These are phyloP conservation scores for Aspergillus cavernicola DNA, from an alignment of 495 filamentous ascomycete species.

Conservation along the genomic window DNA sequence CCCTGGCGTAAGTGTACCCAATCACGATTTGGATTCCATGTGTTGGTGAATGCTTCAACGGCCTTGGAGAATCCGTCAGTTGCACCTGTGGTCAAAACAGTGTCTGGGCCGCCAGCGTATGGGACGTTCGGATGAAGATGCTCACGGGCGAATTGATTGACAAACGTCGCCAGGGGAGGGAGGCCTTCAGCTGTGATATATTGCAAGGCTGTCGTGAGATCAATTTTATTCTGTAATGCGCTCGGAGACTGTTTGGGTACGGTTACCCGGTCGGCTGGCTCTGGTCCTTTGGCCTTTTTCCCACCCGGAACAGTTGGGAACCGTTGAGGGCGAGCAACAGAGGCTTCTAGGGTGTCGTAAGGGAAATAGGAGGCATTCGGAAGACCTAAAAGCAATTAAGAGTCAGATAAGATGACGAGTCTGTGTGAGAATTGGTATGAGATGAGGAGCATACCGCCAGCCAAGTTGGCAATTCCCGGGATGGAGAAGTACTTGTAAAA, in stretches of 20 bases:
- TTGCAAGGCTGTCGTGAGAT: constrained; percentile 77
- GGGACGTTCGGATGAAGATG: constrained; percentile 78
- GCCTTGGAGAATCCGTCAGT: constrained; percentile 83
- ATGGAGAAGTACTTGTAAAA: constrained; percentile 84
- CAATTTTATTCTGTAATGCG: constrained; percentile 59
- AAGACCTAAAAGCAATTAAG: constrained; percentile 53
- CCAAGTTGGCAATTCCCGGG: constrained; percentile 79
- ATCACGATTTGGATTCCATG: constrained; percentile 67
- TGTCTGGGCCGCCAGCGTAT: constrained; percentile 70
- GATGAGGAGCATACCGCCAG: constrained; percentile 60
- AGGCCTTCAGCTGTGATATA: constrained; percentile 80
- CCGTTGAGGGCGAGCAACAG: constrained; percentile 65
- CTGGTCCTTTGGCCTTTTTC: constrained; percentile 39
- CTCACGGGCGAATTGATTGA: constrained; percentile 71
- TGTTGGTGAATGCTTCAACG: constrained; percentile 65
- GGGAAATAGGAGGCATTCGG: constrained; percentile 81
- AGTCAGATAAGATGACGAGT: not conserved
- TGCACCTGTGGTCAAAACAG: constrained; percentile 70
- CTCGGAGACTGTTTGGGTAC: constrained; percentile 64
- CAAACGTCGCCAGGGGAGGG: constrained; percentile 66
- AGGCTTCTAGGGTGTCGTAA: constrained; percentile 85
- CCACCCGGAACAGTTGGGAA: constrained; percentile 62
- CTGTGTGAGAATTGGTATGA: constrained; percentile 7
- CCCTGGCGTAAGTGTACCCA: constrained; percentile 64
- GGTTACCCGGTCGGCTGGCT: constrained; percentile 48